These are phyloP conservation scores for Ophiostoma sp. DNA, from an alignment of 2,329 filamentous ascomycete species.

Conservation along the genomic window DNA sequence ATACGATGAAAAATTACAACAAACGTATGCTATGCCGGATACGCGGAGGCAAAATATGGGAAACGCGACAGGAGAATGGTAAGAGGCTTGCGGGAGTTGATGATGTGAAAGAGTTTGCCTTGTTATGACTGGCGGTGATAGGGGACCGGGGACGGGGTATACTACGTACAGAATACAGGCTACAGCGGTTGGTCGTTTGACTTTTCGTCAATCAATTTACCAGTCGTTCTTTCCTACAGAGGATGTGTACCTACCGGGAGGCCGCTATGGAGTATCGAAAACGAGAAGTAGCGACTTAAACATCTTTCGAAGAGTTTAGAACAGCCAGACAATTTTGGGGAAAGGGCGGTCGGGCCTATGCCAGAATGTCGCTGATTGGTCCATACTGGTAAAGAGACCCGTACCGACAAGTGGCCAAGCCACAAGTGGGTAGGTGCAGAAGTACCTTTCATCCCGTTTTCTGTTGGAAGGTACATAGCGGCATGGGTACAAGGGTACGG, in stretches of 20 bases:
- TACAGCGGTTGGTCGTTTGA: not conserved
- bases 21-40: not conserved
- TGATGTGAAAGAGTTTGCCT: not conserved
- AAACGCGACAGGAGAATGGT: not conserved
- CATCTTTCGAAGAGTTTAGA: not conserved
- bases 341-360: constrained; percentile 11
- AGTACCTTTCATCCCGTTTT: constrained; percentile 7
- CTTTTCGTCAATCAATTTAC: not conserved
- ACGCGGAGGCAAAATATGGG: constrained; percentile 9
- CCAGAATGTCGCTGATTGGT: not conserved
- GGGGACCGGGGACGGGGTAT: not conserved
- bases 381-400: not conserved
- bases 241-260: not conserved
- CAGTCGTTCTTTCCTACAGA: not conserved
- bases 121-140: not conserved
- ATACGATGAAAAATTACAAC: not conserved
- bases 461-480: not conserved
- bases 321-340: constrained; percentile 3
- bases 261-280: not conserved
- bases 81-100: not conserved
- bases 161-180: not conserved
- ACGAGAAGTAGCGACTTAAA: constrained; percentile 10
- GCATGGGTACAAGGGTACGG: constrained; percentile 12
- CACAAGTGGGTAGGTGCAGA: not conserved
- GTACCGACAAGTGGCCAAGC: constrained; percentile 6